A percentile compares a stretch with the other conserved stretches of the same genome.
Evolutionary conservation across 192 early-diverging fungal genomes (phyloP).

Genomic region (Backusella mclennaniae): DNA sequence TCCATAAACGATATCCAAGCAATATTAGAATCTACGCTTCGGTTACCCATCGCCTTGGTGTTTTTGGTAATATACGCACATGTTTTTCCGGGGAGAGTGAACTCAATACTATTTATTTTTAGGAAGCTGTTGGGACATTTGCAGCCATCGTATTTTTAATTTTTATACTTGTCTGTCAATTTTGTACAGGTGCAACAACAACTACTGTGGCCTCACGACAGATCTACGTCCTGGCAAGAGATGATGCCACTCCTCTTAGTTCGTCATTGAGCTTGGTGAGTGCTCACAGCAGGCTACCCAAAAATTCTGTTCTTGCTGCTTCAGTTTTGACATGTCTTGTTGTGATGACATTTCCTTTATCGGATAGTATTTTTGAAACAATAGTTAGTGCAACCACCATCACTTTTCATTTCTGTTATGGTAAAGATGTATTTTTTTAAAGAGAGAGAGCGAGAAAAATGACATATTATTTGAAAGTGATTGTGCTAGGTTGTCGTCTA

Average conservation of each 20-base stretch:
- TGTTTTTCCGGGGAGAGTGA: neutral
- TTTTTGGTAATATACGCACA: conserved; percentile 20
- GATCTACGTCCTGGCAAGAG: conserved; percentile 51
- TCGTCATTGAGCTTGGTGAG: neutral
- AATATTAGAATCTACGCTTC: conserved; percentile 2
- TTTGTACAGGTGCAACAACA: conserved; percentile 42
- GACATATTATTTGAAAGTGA: conserved; percentile 8
- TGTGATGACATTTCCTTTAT: conserved; percentile 25
- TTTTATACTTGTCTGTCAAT: conserved; percentile 45
- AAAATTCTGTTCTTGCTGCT: conserved; percentile 11
- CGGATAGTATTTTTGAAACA: conserved; percentile 29
- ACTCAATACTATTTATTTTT: neutral
- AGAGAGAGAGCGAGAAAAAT: neutral
- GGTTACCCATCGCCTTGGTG: conserved; percentile 30
- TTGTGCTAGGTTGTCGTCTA: conserved; percentile 22
- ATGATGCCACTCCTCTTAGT: conserved; percentile 32
- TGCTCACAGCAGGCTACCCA: conserved; percentile 1
- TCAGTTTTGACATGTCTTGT: neutral
- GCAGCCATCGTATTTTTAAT: conserved; percentile 38
- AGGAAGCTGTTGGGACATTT: conserved; percentile 43
- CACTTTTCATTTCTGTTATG: conserved; percentile 28
- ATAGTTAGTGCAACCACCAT: conserved; percentile 34
- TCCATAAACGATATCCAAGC: conserved; percentile 32
- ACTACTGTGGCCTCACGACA: conserved; percentile 46
- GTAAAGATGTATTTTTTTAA: neutral